These are phyloP conservation scores for Chrysochromulina tobinii DNA, from an alignment of 78 protist genomes.

Conservation along the genomic window DNA sequence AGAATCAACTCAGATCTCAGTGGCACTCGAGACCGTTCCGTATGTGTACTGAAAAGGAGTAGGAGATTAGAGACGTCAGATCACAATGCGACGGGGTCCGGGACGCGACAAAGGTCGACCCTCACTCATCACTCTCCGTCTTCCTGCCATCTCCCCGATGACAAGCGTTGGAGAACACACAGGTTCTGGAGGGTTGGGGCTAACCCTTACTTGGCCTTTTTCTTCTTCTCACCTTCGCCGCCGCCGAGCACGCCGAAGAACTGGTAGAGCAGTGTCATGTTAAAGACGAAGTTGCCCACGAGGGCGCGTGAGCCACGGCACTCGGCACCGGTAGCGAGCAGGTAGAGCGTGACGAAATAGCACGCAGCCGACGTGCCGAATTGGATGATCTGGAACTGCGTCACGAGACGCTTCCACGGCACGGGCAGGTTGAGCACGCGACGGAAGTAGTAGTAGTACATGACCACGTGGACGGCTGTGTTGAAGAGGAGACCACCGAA, in stretches of 20 bases:
- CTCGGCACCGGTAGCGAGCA: not conserved
- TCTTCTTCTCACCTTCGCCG: not conserved
- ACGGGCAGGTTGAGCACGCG: not conserved
- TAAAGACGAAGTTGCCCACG: not conserved
- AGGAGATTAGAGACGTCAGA: too few relatives aligned
- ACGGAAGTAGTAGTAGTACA: constrained; percentile 50
- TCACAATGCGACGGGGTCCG: too few relatives aligned
- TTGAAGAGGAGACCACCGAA: not conserved
- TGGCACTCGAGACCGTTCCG: too few relatives aligned
- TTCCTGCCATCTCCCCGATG: too few relatives aligned
- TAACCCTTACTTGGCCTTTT: too few relatives aligned
- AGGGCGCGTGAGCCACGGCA: not conserved
- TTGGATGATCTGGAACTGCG: constrained; percentile 14
- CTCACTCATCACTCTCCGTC: too few relatives aligned
- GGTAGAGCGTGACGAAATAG: not conserved
- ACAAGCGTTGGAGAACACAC: too few relatives aligned
- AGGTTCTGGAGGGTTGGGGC: too few relatives aligned
- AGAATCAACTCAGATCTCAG: too few relatives aligned
- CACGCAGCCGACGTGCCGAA: not conserved
- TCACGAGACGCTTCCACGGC: not conserved
- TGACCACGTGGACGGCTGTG: constrained; percentile 67
- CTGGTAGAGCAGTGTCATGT: constrained; percentile 14
- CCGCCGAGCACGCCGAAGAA: not conserved
- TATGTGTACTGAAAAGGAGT: too few relatives aligned
- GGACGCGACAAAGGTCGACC: too few relatives aligned